Conservation (phyloP, 352 stramenopile species). For the Phytophthora idaei region DNA sequence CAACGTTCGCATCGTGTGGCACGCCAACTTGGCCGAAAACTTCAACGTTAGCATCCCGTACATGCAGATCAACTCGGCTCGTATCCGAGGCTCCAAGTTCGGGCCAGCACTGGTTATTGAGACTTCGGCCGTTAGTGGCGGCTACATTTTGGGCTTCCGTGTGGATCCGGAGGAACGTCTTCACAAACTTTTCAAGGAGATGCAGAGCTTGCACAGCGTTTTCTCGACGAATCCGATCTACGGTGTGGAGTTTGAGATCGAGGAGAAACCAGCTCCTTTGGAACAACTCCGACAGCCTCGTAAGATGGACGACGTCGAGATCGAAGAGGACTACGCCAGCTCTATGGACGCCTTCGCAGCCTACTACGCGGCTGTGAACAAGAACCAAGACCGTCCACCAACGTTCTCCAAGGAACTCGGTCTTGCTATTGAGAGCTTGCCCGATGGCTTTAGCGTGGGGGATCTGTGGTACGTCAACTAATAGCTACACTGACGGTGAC, state of each 20-base stretch:
- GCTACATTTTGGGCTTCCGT: constrained; percentile 93
- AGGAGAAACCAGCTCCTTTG: constrained; percentile 72
- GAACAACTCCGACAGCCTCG: constrained; percentile 75
- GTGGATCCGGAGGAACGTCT: constrained; percentile 89
- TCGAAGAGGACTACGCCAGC: constrained; percentile 85
- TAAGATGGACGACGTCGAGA: constrained; percentile 88
- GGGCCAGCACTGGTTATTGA: constrained; percentile 91
- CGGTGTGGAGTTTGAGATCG: constrained; percentile 87
- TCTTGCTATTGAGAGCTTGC: constrained; percentile 86
- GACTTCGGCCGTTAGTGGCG: constrained; percentile 76
- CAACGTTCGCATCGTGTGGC: constrained; percentile 93
- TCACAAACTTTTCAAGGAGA: constrained; percentile 86
- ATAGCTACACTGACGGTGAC: not conserved
- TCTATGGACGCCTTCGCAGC: constrained; percentile 89
- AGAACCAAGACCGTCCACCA: constrained; percentile 74
- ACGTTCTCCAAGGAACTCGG: constrained; percentile 84
- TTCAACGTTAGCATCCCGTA: constrained; percentile 96
- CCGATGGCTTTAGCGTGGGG: constrained; percentile 69
- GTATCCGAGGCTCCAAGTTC: constrained; percentile 91
- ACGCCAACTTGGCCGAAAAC: constrained; percentile 93
- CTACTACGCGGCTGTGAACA: constrained; percentile 90
- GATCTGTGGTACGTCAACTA: constrained; percentile 78
- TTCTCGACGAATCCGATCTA: constrained; percentile 91
- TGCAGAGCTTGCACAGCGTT: constrained; percentile 81
- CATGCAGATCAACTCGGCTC: constrained; percentile 92